phyloP scores from a whole-genome alignment of 257 asterid genomes.

The Plantago major region DNA sequence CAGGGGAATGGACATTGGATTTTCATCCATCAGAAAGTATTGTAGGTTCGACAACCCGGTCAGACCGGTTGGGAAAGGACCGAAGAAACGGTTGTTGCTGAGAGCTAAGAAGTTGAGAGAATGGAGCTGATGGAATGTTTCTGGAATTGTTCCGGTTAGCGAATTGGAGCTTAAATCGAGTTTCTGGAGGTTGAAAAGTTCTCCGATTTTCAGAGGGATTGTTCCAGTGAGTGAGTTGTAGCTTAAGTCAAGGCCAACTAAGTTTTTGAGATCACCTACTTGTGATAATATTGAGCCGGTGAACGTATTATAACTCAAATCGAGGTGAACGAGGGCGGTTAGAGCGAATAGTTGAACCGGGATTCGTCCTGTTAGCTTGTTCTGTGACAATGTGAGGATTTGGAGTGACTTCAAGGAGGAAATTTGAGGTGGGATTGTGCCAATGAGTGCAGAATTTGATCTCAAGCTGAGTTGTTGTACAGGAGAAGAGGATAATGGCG shows the following conservation, averaged over 20 bases:
- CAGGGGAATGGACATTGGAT: constrained; percentile 54
- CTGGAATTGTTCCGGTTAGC: constrained; percentile 58
- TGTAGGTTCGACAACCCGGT: constrained; percentile 42
- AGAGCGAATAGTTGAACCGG: constrained; percentile 44
- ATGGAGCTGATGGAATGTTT: constrained; percentile 31
- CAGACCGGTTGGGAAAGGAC: constrained; percentile 45
- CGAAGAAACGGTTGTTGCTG: constrained; percentile 53
- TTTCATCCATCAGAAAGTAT: constrained; percentile 74
- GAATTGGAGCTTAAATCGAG: constrained; percentile 73
- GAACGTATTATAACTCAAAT: constrained; percentile 70
- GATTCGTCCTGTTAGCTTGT: constrained; percentile 49
- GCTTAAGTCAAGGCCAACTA: constrained; percentile 71
- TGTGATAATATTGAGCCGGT: constrained; percentile 43
- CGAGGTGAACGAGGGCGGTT: constrained; percentile 59
- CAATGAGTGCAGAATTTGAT: constrained; percentile 61
- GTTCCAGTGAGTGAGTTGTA: constrained; percentile 45
- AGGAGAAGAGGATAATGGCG: constrained; percentile 24
- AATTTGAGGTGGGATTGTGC: constrained; percentile 60
- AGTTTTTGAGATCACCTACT: constrained; percentile 42
- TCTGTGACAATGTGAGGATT: constrained; percentile 74
- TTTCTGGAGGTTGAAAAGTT: constrained; percentile 54
- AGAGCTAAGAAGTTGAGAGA: constrained; percentile 63
- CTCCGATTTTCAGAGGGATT: constrained; percentile 49
- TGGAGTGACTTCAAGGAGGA: constrained; percentile 60
- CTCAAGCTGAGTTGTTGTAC: constrained; percentile 64